Base-by-base conservation (phyloP, 345 rosid species). In the Conringia planisiliqua region DNA sequence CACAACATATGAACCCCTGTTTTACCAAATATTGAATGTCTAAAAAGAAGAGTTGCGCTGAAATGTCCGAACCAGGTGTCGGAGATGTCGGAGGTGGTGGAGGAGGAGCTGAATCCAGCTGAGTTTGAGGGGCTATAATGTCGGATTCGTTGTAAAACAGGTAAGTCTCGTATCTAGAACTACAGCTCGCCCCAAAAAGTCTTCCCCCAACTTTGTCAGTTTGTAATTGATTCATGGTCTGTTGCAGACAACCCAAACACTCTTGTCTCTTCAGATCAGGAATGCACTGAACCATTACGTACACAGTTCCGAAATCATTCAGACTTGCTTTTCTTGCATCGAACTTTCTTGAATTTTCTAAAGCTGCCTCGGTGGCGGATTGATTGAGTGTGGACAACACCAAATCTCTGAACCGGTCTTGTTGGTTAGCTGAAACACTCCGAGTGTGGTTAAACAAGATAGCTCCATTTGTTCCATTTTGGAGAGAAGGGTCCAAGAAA, bases 261-360 rank as follows among this genome's bases (percentile, higher is more conserved):
- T 55, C 70, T 1, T 3, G 0, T 0, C 10, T 1, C 7, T 75
- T 46, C 18, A 85, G 32, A 65, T 83, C 87, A 12, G 81, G 84
- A 2, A 64, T 79, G 74, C 94, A 89, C 82, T 87, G 85, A 7
- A 36, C 83, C 1, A 89, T 46, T 1, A n/a, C 55, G 60, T 75
- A 87, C 46, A 89, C 9, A 1, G 0, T 29, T 42, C 54, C 40
- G 0, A 24, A 62, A 10, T 10, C 22, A 0, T 57, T 44, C 0
- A 50, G 43, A 4, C 63, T 4, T 2, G 12, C 40, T 0, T 18
- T 47, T 50, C 13, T 42, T 1, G 46, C 59, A 0, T 77, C 83
- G 24, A 84, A 88, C 42, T 54, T 84, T 43, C 50, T 71, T 0
- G 66, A 12, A 62, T 55, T 66, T 1, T 11, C 0, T 30, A 0